Base-by-base conservation (phyloP, 805 yeast genomes). In the Lipomyces oligophaga region DNA sequence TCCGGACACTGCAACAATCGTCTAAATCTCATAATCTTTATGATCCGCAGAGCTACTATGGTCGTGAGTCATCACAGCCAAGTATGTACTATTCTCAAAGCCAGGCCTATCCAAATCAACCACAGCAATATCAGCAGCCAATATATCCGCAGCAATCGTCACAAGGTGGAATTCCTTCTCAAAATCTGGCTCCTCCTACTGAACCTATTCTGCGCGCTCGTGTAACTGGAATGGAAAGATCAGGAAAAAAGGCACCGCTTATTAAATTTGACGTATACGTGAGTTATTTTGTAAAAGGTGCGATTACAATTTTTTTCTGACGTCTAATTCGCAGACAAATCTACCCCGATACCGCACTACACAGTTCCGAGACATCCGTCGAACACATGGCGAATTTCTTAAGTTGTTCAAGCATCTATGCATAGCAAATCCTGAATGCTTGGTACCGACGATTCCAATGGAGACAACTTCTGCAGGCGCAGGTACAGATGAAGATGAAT, bases 371-470 rank as follows among this genome's bases (percentile, higher is more conserved):
- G 89, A 81, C 45, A 69, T 90, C 13, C 79, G 95, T 56, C 77
- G 97, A 48, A 81, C 96, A 0, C 83, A 79, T 61, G 75, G 75
- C 49, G 98, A 93, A 64, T 73, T 88, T 55, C 77, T 76, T 26
- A 77, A 80, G 49, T 78, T 93, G 59, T 85, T 85, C 66, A 79
- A 79, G 55, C 90, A 84, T 62, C 68, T 93, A 53, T 79, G 80
- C 46, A 80, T 81, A 18, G 85, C 94, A 31, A 83, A 88, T 60
- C 81, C 90, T 26, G 97, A 93, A 64, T 89, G 93, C 45, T 88
- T 90, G 67, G 88, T 93, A 3, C 97, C 97, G 0, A 80, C 94
- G 4, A 70, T 93, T 34, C 97, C 97, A 0, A 69, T 72, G 18
- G 71, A 93, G 1, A 74, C 71, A 5, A 83, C 95, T 1, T 75